Conservation (phyloP, 169 alveolate species). For the Babesia sp. region DNA sequence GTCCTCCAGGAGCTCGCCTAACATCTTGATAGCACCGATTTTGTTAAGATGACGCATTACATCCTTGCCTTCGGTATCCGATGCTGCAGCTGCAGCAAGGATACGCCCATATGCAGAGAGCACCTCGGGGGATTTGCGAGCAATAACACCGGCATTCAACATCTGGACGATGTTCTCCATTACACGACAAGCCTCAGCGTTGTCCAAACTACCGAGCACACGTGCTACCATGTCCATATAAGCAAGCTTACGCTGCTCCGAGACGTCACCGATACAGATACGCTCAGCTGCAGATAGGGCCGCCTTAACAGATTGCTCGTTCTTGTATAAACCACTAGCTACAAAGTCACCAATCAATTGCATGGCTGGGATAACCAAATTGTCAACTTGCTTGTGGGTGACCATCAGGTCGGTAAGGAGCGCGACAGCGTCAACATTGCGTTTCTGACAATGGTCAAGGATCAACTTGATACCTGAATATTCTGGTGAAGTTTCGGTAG, state of each 20-base stretch:
- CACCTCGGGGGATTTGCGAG: conserved; percentile 32
- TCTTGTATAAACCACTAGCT: conserved; percentile 9
- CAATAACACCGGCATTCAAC: conserved; percentile 41
- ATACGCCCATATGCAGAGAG: conserved; percentile 30
- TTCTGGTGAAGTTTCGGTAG: conserved; percentile 1
- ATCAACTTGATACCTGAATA: conserved; percentile 15
- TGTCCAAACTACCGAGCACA: conserved; percentile 14
- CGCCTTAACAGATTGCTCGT: conserved; percentile 7
- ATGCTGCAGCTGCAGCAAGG: conserved; percentile 24
- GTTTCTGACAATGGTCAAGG: neutral
- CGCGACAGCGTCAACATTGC: conserved; percentile 9
- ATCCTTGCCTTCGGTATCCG: conserved; percentile 6
- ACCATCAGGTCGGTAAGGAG: conserved; percentile 26
- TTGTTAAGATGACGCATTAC: conserved; percentile 45
- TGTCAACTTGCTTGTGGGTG: conserved; percentile 47
- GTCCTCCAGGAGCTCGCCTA: conserved; percentile 68
- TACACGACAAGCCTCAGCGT: neutral
- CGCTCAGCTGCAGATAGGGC: conserved; percentile 46
- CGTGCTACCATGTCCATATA: conserved; percentile 23
- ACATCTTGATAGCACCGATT: conserved; percentile 63
- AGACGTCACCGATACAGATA: conserved; percentile 29
- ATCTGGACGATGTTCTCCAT: conserved; percentile 38
- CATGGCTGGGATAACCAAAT: conserved; percentile 52
- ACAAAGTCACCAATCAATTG: conserved; percentile 44
- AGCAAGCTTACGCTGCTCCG: conserved; percentile 32